phyloP scores from a whole-genome alignment of 208 protist genomes.

The Crithidia bombi region DNA sequence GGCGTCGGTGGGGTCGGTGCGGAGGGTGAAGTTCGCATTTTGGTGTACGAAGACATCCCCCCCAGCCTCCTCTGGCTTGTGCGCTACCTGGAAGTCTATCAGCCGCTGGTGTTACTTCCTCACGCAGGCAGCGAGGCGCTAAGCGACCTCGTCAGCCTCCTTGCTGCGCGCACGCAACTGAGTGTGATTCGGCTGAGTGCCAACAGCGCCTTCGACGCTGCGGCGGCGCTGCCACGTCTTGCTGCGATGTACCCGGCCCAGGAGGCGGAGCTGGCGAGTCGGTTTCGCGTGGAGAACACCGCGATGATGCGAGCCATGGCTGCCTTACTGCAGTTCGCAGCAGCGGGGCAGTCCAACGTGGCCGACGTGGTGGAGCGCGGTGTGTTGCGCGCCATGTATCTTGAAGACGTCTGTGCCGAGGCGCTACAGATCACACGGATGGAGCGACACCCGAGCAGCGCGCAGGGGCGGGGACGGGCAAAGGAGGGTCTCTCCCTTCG shows the following conservation, averaged over 20 bases:
- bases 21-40: conserved; percentile 28
- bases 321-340: conserved; percentile 62
- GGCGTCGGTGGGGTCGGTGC: not conserved
- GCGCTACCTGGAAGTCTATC: conserved; percentile 46
- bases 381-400: conserved; percentile 57
- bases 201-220: conserved; percentile 42
- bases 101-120: conserved; percentile 51
- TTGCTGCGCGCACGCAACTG: conserved; percentile 18
- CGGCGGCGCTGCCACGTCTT: conserved; percentile 46
- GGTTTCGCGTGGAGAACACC: conserved; percentile 48
- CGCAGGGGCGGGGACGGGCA: conserved; percentile 65
- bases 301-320: conserved; percentile 82
- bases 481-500: conserved; percentile 89
- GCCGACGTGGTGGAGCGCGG: conserved; percentile 74
- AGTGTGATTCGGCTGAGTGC: conserved; percentile 43
- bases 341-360: conserved; percentile 52
- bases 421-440: conserved; percentile 75
- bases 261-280: conserved; percentile 46
- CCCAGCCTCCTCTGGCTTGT: conserved; percentile 55
- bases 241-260: conserved; percentile 56
- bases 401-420: conserved; percentile 54
- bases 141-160: conserved; percentile 37
- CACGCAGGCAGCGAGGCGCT: conserved; percentile 39
- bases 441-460: conserved; percentile 80
- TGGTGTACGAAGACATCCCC: conserved; percentile 44